Evolutionary conservation across 2,329 filamentous ascomycete genomes (phyloP).

Genomic region (Dactylellina cionopaga): DNA sequence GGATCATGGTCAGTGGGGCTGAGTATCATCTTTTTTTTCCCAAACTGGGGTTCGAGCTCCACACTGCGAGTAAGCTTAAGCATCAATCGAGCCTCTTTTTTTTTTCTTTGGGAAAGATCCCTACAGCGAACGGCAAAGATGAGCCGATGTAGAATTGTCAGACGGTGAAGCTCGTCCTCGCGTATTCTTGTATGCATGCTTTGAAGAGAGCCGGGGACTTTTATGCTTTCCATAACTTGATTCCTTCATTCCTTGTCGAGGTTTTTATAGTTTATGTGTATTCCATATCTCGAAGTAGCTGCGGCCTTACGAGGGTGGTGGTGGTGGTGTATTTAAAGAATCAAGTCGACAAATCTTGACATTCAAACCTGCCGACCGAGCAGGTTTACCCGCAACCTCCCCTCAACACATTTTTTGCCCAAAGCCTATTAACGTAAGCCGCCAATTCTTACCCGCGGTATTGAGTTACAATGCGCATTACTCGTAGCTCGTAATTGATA

Average conservation of each 20-base stretch:
- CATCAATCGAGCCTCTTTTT: neutral
- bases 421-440: too few relatives aligned
- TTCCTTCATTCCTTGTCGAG: too few relatives aligned
- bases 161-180: too few relatives aligned
- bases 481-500: too few relatives aligned
- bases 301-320: neutral
- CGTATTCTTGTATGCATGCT: constrained; percentile 26
- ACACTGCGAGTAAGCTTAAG: constrained; percentile 19
- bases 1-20: constrained; percentile 38
- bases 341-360: neutral
- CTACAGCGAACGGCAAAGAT: neutral
- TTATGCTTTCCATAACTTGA: constrained; percentile 6
- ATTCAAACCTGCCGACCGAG: too few relatives aligned
- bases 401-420: too few relatives aligned
- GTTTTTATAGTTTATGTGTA: too few relatives aligned
- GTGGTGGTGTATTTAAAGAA: neutral
- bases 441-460: too few relatives aligned
- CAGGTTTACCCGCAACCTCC: too few relatives aligned
- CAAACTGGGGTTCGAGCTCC: constrained; percentile 3
- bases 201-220: constrained; percentile 3
- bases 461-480: too few relatives aligned
- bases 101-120: neutral
- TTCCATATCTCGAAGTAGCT: too few relatives aligned
- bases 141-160: constrained; percentile 26
- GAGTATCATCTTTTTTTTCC: constrained; percentile 10